These are phyloP conservation scores for Borovskyia barvae DNA, from an alignment of 208 protist genomes.

Conservation along the genomic window DNA sequence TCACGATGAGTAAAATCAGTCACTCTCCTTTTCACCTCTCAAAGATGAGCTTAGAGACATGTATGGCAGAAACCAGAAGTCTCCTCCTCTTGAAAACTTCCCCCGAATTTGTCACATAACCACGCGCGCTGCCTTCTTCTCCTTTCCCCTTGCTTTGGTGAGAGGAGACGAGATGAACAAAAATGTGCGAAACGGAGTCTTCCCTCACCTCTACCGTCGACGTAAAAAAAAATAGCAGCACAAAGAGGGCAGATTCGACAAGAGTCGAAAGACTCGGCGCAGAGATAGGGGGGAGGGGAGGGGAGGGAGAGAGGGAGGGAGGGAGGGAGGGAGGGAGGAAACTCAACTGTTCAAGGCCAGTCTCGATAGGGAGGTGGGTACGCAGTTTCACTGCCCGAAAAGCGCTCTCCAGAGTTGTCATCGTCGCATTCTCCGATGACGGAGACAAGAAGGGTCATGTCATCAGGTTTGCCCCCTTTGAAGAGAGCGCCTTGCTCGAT, in stretches of 20 bases:
- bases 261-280: neutral
- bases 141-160: too few relatives aligned
- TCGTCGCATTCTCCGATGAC: constrained; percentile 59
- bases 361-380: constrained; percentile 60
- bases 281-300: too few relatives aligned
- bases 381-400: constrained; percentile 32
- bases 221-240: neutral
- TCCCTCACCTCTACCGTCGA: too few relatives aligned
- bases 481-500: constrained; percentile 62
- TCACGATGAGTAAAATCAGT: too few relatives aligned
- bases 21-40: too few relatives aligned
- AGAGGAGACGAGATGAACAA: too few relatives aligned
- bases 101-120: too few relatives aligned
- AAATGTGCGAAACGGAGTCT: neutral
- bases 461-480: constrained; percentile 76
- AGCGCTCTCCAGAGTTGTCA: constrained; percentile 35
- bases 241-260: neutral
- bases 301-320: neutral
- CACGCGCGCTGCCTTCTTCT: too few relatives aligned
- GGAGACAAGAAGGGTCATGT: constrained; percentile 67
- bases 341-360: constrained; percentile 39
- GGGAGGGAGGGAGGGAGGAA: neutral
- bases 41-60: too few relatives aligned
- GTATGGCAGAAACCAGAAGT: too few relatives aligned
- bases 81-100: too few relatives aligned